Evolutionary conservation across 169 alveolate genomes (phyloP).

Genomic region (Miamiensis avidus): DNA sequence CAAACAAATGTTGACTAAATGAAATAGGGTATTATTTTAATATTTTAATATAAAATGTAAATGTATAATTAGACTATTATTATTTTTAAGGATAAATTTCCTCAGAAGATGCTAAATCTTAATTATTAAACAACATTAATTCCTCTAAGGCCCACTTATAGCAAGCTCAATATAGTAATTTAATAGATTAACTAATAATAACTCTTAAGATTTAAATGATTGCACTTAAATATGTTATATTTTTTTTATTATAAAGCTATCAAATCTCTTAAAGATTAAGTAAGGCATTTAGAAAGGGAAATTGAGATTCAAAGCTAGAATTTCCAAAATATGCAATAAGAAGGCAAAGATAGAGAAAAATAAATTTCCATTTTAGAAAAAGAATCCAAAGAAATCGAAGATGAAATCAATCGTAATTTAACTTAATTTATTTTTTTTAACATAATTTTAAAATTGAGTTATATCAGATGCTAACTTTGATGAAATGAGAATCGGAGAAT

Average conservation of each 20-base stretch:
- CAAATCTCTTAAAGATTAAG: slow-evolving; percentile 1
- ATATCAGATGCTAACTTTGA: slow-evolving; percentile 1
- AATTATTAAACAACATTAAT: slow-evolving; percentile 13
- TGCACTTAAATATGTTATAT: slow-evolving; percentile 35
- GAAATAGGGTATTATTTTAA: too few relatives aligned
- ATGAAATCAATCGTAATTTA: slow-evolving; percentile 15
- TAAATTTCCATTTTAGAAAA: slow-evolving; percentile 35
- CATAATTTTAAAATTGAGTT: too few relatives aligned
- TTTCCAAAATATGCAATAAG: slow-evolving; percentile 56
- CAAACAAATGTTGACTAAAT: slow-evolving; percentile 7
- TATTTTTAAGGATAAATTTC: slow-evolving; percentile 33
- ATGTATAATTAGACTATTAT: too few relatives aligned
- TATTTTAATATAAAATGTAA: too few relatives aligned
- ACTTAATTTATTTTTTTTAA: not conserved
- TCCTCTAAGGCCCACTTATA: not conserved
- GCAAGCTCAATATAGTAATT: not conserved
- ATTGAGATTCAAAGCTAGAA: slow-evolving; percentile 54
- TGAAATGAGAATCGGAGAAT: slow-evolving; percentile 11
- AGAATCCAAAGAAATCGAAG: slow-evolving; percentile 38
- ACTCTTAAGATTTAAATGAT: not conserved
- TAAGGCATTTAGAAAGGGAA: slow-evolving; percentile 58
- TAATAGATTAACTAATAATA: not conserved
- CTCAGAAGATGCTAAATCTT: slow-evolving; percentile 22
- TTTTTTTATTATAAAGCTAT: slow-evolving; percentile 13
- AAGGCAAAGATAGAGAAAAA: slow-evolving; percentile 44